Evolutionary conservation across 345 rosid genomes (phyloP).

Genomic region (Murraya paniculata): DNA sequence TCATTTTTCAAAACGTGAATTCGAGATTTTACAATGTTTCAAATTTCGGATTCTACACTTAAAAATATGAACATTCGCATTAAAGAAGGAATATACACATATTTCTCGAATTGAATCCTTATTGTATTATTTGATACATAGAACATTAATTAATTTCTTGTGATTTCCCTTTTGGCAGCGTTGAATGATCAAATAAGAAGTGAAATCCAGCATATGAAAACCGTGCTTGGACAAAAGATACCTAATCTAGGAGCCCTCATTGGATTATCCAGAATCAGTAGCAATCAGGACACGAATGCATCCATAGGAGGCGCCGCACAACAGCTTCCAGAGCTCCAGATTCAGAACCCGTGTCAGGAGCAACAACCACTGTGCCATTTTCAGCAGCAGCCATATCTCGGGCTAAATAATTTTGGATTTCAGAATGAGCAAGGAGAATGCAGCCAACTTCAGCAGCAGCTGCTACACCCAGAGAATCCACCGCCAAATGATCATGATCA

Average conservation of each 20-base stretch:
- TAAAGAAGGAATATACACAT: too few relatives aligned
- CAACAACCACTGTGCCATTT: neutral
- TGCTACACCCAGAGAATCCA: neutral
- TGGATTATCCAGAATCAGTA: neutral
- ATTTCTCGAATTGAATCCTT: too few relatives aligned
- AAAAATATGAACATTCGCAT: too few relatives aligned
- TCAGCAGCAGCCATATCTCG: neutral
- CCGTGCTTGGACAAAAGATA: neutral
- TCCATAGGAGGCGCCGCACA: neutral
- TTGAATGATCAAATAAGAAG: neutral
- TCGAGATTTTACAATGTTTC: too few relatives aligned
- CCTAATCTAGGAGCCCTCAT: neutral
- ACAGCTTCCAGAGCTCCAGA: neutral
- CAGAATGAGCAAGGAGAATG: neutral
- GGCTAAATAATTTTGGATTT: neutral
- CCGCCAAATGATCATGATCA: neutral
- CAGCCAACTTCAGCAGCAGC: neutral
- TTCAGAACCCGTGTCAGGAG: neutral
- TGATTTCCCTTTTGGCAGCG: neutral
- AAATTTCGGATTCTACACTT: too few relatives aligned
- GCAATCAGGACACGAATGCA: neutral
- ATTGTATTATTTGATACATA: too few relatives aligned
- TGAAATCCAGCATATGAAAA: conserved; percentile 1
- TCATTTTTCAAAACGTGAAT: too few relatives aligned
- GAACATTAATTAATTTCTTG: neutral